Evolutionary conservation across 352 stramenopile genomes (phyloP).

Genomic region (Globisporangium nodosum): DNA sequence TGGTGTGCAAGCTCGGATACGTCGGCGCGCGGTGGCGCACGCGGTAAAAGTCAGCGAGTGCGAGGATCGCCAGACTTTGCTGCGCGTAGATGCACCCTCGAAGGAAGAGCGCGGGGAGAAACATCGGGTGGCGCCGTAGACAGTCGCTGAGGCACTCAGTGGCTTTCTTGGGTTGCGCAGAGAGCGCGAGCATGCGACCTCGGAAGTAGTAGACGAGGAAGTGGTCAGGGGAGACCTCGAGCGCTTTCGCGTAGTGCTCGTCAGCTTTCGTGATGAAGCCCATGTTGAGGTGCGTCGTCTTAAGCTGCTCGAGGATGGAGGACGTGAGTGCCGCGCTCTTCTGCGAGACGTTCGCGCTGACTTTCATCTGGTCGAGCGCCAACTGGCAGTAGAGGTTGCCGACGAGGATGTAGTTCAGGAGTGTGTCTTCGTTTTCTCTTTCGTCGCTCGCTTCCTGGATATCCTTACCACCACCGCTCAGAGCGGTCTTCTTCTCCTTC

Average conservation of each 20-base stretch:
- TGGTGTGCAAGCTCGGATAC: conserved; percentile 44
- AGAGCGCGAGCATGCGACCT: conserved; percentile 37
- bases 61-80: conserved; percentile 39
- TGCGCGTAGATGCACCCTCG: conserved; percentile 49
- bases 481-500: conserved; percentile 5
- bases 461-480: too few relatives aligned
- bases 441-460: neutral
- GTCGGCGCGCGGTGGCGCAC: conserved; percentile 34
- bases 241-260: conserved; percentile 31
- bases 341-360: conserved; percentile 17
- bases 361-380: conserved; percentile 37
- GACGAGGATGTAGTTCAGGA: conserved; percentile 38
- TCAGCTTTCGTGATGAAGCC: conserved; percentile 24
- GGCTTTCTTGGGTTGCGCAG: conserved; percentile 21
- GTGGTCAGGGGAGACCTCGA: conserved; percentile 20
- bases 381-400: conserved; percentile 59
- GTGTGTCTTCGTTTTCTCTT: conserved; percentile 15
- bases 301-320: conserved; percentile 18
- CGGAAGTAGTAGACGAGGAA: conserved; percentile 45
- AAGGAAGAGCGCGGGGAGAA: conserved; percentile 47
- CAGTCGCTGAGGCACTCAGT: conserved; percentile 27
- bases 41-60: conserved; percentile 46
- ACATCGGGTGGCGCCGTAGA: conserved; percentile 28
- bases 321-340: conserved; percentile 23
- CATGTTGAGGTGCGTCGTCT: conserved; percentile 19